Conservation (phyloP, 2,329 filamentous ascomycete genomes). For the Achaetomium macrosporum region DNA sequence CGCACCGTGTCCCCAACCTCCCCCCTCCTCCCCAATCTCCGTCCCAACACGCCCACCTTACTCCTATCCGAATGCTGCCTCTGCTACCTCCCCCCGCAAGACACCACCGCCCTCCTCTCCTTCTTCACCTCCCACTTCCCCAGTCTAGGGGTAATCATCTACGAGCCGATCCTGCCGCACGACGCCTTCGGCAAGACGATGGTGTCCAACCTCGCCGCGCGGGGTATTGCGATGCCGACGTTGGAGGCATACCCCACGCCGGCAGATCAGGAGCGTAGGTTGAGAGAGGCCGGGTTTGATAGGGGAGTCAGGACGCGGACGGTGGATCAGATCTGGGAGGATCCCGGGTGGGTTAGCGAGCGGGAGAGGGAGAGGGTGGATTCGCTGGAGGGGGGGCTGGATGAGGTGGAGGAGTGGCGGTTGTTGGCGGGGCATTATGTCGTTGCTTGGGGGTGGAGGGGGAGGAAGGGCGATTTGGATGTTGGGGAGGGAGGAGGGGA, state of each 20-base stretch:
- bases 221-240: slow-evolving; percentile 80
- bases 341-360: slow-evolving; percentile 55
- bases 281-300: slow-evolving; percentile 61
- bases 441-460: slow-evolving; percentile 80
- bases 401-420: slow-evolving; percentile 93
- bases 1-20: slow-evolving; percentile 44
- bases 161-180: slow-evolving; percentile 80
- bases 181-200: slow-evolving; percentile 90
- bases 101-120: slow-evolving; percentile 58
- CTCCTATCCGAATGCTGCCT: slow-evolving; percentile 93
- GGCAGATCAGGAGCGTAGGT: slow-evolving; percentile 59
- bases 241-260: slow-evolving; percentile 66
- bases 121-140: slow-evolving; percentile 54
- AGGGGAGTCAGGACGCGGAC: slow-evolving; percentile 11
- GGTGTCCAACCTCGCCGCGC: slow-evolving; percentile 78
- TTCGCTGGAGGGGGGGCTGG: slow-evolving; percentile 72
- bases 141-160: slow-evolving; percentile 60
- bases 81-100: slow-evolving; percentile 68
- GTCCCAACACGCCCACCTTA: slow-evolving; percentile 65
- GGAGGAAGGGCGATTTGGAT: slow-evolving; percentile 34
- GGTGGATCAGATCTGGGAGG: slow-evolving; percentile 57
- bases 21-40: slow-evolving; percentile 38
- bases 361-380: slow-evolving; percentile 76
- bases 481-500: not conserved
- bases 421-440: slow-evolving; percentile 84